Base-by-base conservation (phyloP, 805 yeast genomes). In the Suhomyces sp. region DNA sequence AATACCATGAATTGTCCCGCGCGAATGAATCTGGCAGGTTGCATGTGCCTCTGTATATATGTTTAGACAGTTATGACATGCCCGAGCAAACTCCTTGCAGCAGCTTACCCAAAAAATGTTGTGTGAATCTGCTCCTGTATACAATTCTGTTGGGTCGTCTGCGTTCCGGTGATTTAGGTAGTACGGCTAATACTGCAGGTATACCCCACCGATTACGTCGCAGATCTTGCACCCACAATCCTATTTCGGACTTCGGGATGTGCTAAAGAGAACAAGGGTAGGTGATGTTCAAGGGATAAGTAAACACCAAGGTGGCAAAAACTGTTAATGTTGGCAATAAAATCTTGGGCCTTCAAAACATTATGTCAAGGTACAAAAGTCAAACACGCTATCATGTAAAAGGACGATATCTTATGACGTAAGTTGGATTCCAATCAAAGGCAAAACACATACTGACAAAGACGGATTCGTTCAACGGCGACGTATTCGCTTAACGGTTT, bases 101-200 rank as follows among this genome's bases (percentile, higher is more conserved):
- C n/a, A 37, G 10, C 27, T n/a, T 4, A 9, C 27, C 7, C 10
- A 9, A 29, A 29, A 21, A 46, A 21, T 46, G 41, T 46, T 46
- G 48, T 46, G 39, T 19, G 12, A 19, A 20, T 22, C 24, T 27
- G n/a, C 10, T 27, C 48, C 48, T 46, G 48, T 40, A 46, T 6
- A 35, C 24, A 46, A 46, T 46, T 46, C 31, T 46, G 48, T 46
- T 46, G 48, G 48, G 47, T 31, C 25, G 22, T 37, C 41, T 37
- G 41, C 29, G 10, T 17, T 41, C 20, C 20, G 27, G 19, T 41
- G 15, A 19, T 13, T 20, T 13, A 40, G 43, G 43, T 13, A 20
- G 15, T 6, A 40, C 19, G 27, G 22, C 21, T 41, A n/a, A 12
- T 22, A 22, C 44, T 41, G 44, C 44, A 41, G 44, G 44, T 22